phyloP scores from a whole-genome alignment of 2,329 filamentous ascomycete species.

The Apiospora saccharicola region DNA sequence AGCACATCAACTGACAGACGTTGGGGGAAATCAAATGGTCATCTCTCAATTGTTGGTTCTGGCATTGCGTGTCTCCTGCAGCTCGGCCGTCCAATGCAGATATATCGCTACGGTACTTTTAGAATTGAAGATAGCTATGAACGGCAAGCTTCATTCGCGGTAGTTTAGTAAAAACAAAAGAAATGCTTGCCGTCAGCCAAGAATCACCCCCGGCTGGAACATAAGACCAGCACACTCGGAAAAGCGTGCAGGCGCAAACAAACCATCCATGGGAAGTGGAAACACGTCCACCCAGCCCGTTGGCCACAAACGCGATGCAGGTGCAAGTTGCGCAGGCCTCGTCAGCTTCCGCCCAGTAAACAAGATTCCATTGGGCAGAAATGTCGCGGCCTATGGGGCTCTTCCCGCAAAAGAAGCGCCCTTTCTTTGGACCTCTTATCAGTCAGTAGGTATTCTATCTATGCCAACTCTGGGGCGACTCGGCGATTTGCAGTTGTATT shows the following conservation, averaged over 20 bases:
- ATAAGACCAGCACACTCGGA: not conserved
- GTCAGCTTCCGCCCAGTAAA: not conserved
- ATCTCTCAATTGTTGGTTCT: not conserved
- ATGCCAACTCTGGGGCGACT: too few relatives aligned
- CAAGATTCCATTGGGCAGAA: not conserved
- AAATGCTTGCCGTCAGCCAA: not conserved
- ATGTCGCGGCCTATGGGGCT: not conserved
- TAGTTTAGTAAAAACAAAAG: not conserved
- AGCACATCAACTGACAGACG: not conserved
- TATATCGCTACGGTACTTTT: not conserved
- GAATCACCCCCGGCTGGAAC: not conserved
- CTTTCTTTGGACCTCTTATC: not conserved
- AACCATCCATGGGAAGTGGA: not conserved
- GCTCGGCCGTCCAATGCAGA: not conserved
- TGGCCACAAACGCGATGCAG: not conserved
- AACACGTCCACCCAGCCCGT: conserved; percentile 15
- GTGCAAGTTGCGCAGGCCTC: not conserved
- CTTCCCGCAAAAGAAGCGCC: not conserved
- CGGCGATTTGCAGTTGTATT: too few relatives aligned
- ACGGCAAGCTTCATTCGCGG: not conserved
- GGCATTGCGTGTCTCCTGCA: not conserved
- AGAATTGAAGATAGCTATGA: not conserved
- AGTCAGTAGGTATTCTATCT: too few relatives aligned
- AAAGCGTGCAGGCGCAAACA: not conserved
- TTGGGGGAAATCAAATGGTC: not conserved